A percentile compares a stretch with the other conserved stretches of the same genome.
These are phyloP conservation scores for Phialophora tarda DNA, from an alignment of 2,329 filamentous ascomycete species.

Conservation along the genomic window DNA sequence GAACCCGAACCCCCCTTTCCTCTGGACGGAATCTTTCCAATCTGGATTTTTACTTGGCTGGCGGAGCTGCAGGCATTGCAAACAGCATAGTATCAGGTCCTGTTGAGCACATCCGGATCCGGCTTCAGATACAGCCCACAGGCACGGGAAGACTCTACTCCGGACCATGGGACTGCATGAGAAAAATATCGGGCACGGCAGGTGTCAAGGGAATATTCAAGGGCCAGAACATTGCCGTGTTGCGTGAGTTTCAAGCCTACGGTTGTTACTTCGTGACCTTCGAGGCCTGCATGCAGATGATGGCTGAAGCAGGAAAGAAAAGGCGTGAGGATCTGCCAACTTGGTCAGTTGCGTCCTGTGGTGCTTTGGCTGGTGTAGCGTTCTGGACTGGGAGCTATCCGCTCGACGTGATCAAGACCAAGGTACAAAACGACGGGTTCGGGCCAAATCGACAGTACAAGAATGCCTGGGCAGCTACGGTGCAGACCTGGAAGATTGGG, in stretches of 20 bases:
- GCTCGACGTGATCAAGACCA: constrained; percentile 31
- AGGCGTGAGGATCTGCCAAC: constrained; percentile 14
- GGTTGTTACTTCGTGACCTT: constrained; percentile 28
- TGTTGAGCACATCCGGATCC: constrained; percentile 26
- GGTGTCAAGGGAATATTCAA: constrained; percentile 24
- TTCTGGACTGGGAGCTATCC: constrained; percentile 34
- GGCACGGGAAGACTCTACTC: constrained; percentile 22
- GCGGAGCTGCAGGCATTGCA: constrained; percentile 21
- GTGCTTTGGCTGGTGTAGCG: constrained; percentile 23
- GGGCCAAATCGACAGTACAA: constrained; percentile 19
- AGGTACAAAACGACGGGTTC: constrained; percentile 28
- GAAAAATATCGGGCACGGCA: constrained; percentile 6
- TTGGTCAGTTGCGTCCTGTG: constrained; percentile 19
- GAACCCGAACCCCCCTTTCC: neutral
- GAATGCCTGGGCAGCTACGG: constrained; percentile 16
- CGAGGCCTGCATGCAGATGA: constrained; percentile 20
- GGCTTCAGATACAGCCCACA: constrained; percentile 26
- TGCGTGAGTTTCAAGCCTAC: constrained; percentile 27
- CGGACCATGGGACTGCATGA: constrained; percentile 26
- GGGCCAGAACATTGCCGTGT: constrained; percentile 19
- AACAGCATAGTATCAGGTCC: constrained; percentile 29
- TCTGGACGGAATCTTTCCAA: neutral
- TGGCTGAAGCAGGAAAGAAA: constrained; percentile 10
- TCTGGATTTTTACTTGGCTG: constrained; percentile 20
- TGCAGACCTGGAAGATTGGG: constrained; percentile 22